These are phyloP conservation scores for Cercospora zeae-maydis DNA, from an alignment of 2,329 filamentous ascomycete genomes.

Conservation along the genomic window DNA sequence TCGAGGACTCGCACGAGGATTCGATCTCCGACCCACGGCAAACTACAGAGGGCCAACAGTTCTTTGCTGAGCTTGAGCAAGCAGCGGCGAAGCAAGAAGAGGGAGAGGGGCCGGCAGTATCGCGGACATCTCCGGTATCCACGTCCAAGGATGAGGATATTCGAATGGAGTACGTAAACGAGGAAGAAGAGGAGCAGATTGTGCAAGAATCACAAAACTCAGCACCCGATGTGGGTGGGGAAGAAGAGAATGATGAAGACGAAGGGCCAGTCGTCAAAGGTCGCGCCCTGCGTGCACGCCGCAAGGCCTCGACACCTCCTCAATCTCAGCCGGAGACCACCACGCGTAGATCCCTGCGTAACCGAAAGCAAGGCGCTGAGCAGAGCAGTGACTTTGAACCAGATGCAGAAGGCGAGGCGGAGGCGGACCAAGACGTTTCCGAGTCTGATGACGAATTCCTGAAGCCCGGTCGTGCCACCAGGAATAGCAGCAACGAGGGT, in stretches of 20 bases:
- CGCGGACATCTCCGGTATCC: slow-evolving; percentile 28
- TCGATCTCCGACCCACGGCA: slow-evolving; percentile 33
- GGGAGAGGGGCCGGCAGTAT: slow-evolving; percentile 31
- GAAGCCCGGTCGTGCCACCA: slow-evolving; percentile 43
- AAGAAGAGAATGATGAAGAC: slow-evolving; percentile 56
- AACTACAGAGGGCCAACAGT: slow-evolving; percentile 35
- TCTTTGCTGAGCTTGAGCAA: slow-evolving; percentile 31
- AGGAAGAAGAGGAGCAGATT: slow-evolving; percentile 45
- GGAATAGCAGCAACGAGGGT: slow-evolving; percentile 45
- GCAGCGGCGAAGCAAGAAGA: slow-evolving; percentile 27
- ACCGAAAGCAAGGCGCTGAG: slow-evolving; percentile 44
- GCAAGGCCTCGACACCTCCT: slow-evolving; percentile 33
- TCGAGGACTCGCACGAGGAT: slow-evolving; percentile 54
- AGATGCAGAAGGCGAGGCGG: slow-evolving; percentile 54
- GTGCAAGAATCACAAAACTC: slow-evolving; percentile 41
- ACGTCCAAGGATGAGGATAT: slow-evolving; percentile 38
- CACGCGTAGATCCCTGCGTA: slow-evolving; percentile 42
- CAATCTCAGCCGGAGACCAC: slow-evolving; percentile 35
- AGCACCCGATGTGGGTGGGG: neutral
- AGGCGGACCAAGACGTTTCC: slow-evolving; percentile 52
- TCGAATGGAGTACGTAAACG: slow-evolving; percentile 24
- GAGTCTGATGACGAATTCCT: slow-evolving; percentile 46
- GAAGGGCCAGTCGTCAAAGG: slow-evolving; percentile 51
- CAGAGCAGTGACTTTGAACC: slow-evolving; percentile 64
- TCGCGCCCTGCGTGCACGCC: slow-evolving; percentile 35